These are phyloP conservation scores for Eimeria mitis DNA, from an alignment of 169 alveolate species.

Conservation along the genomic window DNA sequence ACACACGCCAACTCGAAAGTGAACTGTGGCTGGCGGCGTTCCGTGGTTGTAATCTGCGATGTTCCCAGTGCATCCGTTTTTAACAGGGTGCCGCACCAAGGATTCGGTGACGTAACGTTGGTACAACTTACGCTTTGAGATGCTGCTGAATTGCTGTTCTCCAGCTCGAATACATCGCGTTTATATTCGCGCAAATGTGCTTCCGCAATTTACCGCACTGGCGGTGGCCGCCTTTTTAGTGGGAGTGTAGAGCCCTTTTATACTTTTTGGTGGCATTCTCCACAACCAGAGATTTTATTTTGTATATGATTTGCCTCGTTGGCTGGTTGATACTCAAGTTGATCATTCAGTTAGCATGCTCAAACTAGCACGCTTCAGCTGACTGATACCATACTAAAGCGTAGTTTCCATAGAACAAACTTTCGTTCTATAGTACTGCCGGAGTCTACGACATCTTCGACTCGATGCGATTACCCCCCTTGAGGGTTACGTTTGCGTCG, in stretches of 20 bases:
- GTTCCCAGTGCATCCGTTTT: background rate
- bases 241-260: background rate
- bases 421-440: background rate
- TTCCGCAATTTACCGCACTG: background rate
- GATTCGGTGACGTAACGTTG: background rate
- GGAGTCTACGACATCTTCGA: background rate
- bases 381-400: background rate
- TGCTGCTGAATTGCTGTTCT: background rate
- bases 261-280: background rate
- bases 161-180: background rate
- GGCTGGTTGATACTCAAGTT: background rate
- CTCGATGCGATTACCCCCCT: background rate
- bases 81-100: background rate
- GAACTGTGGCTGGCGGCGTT: background rate
- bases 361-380: no score
- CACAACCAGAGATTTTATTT: background rate
- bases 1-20: background rate
- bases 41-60: background rate
- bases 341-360: no score
- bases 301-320: background rate
- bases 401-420: no score
- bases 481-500: background rate
- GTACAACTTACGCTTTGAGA: background rate
- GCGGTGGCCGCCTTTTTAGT: background rate
- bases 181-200: background rate